Conservation (phyloP, 768 basidiomycete genomes). For the Rhodotorula graminis region DNA sequence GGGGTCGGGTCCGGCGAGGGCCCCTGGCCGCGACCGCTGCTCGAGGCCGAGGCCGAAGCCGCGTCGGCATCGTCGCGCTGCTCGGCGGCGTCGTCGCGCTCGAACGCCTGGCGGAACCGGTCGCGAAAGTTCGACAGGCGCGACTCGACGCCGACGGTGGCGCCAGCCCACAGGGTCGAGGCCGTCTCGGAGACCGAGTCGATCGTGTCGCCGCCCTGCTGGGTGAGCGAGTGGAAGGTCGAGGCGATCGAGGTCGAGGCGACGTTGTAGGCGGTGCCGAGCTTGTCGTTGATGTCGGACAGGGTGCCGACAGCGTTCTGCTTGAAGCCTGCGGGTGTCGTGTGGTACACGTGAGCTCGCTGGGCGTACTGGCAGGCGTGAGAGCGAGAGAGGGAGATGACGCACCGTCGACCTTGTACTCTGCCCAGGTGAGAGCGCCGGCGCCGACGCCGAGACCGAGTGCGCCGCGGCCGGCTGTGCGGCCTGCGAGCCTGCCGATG, state of each 20-base stretch:
- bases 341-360: conserved; percentile 55
- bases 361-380: no score
- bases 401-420: conserved; percentile 92
- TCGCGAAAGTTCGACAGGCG: not conserved
- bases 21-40: conserved; percentile 1
- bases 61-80: conserved; percentile 22
- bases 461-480: conserved; percentile 32
- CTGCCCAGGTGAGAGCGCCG: conserved; percentile 86
- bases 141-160: conserved; percentile 2
- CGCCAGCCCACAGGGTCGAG: conserved; percentile 29
- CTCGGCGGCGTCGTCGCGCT: conserved; percentile 36
- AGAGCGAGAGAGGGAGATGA: conserved; percentile 47
- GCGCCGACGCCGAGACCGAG: conserved; percentile 59
- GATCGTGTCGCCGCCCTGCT: conserved; percentile 52
- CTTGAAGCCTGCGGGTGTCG: conserved; percentile 23
- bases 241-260: conserved; percentile 45
- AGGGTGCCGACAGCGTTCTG: conserved; percentile 17
- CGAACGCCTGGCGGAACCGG: conserved; percentile 28
- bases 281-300: conserved; percentile 22
- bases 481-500: conserved; percentile 23
- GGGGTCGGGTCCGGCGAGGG: conserved; percentile 4
- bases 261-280: conserved; percentile 23
- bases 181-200: conserved; percentile 42
- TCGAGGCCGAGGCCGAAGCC: not conserved
- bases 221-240: conserved; percentile 60